Conservation (phyloP, 192 early-diverging fungal genomes). For the Entomortierella lignicola region DNA sequence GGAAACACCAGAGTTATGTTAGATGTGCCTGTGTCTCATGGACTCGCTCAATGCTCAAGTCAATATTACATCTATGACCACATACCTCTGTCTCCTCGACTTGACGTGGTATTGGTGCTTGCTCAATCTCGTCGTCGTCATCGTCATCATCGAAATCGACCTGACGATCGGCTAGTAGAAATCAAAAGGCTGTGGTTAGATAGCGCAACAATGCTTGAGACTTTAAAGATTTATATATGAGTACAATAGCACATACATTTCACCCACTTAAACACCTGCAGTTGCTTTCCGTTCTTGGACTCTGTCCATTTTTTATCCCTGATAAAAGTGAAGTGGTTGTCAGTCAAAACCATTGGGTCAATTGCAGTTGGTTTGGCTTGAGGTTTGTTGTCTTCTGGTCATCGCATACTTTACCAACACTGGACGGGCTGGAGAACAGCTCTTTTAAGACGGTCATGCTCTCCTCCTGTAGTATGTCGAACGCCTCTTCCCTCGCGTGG, state of each 20-base stretch:
- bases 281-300: slow-evolving; percentile 47
- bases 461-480: slow-evolving; percentile 45
- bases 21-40: neutral
- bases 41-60: too few species aligned
- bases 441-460: slow-evolving; percentile 57
- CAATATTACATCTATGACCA: neutral
- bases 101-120: slow-evolving; percentile 26
- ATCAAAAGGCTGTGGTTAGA: too few species aligned
- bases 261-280: slow-evolving; percentile 57
- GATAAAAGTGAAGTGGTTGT: neutral
- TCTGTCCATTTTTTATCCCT: slow-evolving; percentile 61
- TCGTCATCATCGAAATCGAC: slow-evolving; percentile 58
- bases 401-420: slow-evolving; percentile 41
- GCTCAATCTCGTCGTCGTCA: slow-evolving; percentile 52
- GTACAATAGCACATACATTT: slow-evolving; percentile 39
- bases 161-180: slow-evolving; percentile 56
- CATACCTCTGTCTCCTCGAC: slow-evolving; percentile 19
- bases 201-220: too few species aligned
- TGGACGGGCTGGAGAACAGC: slow-evolving; percentile 59
- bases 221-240: too few species aligned
- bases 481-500: slow-evolving; percentile 52
- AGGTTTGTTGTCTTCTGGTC: neutral
- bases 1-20: neutral
- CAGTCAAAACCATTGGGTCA: neutral
- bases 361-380: neutral